Conservation (phyloP, 352 stramenopile species). For the Phytopythium aichiense region DNA sequence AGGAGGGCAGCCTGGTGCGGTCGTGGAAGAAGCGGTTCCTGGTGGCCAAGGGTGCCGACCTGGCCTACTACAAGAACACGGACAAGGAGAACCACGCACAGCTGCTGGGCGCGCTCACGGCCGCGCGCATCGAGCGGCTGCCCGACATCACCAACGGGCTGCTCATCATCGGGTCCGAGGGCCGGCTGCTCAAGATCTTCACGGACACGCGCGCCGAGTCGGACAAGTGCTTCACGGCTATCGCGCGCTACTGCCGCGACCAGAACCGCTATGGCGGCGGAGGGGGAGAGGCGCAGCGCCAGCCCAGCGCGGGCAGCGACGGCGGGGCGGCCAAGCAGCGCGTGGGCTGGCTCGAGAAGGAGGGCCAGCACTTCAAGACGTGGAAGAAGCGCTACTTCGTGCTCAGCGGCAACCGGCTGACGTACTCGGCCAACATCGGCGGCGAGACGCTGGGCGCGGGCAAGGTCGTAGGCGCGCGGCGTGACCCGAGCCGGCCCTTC, state of each 20-base stretch:
- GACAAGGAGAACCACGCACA: constrained; percentile 63
- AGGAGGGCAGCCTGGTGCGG: constrained; percentile 75
- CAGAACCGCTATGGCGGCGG: constrained; percentile 18
- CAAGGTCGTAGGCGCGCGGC: constrained; percentile 51
- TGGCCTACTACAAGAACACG: constrained; percentile 83
- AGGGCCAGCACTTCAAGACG: constrained; percentile 57
- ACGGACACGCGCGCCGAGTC: constrained; percentile 68
- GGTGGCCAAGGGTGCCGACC: constrained; percentile 66
- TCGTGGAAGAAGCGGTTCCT: constrained; percentile 87
- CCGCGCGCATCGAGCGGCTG: constrained; percentile 60
- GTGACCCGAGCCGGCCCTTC: constrained; percentile 49
- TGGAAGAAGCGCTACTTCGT: constrained; percentile 82
- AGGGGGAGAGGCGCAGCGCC: background rate
- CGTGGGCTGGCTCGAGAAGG: constrained; percentile 68
- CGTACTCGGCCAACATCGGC: constrained; percentile 56
- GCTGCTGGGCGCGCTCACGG: constrained; percentile 65
- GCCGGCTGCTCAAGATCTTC: constrained; percentile 77
- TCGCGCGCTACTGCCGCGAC: constrained; percentile 42
- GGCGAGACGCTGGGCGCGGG: constrained; percentile 42
- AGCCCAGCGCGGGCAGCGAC: background rate
- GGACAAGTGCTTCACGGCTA: constrained; percentile 69
- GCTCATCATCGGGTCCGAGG: constrained; percentile 57
- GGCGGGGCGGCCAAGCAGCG: constrained; percentile 14
- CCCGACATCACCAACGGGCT: constrained; percentile 73
- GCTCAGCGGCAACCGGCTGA: constrained; percentile 53